Base-by-base conservation (phyloP, 1,139 yeast species). In the Debaryomyces nepalensis region DNA sequence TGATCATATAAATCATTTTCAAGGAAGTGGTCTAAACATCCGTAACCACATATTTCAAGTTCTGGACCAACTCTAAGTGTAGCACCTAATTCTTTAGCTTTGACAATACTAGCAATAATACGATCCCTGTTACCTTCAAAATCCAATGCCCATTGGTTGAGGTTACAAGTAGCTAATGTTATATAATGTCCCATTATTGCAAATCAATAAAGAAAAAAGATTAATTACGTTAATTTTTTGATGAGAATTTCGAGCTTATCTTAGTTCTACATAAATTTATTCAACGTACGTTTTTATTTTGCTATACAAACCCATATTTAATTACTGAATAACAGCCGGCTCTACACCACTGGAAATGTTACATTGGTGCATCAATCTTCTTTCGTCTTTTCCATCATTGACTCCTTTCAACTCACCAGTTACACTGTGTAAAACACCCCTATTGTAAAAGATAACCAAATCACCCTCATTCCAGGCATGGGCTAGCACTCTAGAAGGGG, bases 91-190 rank as follows among this genome's bases (percentile, higher is more conserved):
- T 66, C 63, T 58, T 91, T 91, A 42, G 99, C 97, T 41, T 79
- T 73, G 26, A 63, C 63, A 56, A 95, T 91, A 47, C 96, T 85
- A 57, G 85, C 84, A 26, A 93, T 58, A 52, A 95, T 93, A 43
- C 99, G 73, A 58, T 90, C 96, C 43, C 96, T 77, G 64, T 95
- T 95, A 4, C 99, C 99, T 63, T 93, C 98, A 65, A 89, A 95
- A 65, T 95, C 99, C 47, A 95, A 74, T 0, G 99, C 97, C 99
- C 99, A 95, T 77, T 95, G 99, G 66, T 95, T 95, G 52, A 95
- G 76, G 58, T 86, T 79, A 57, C 86, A 81, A 2, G 85, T 79
- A 9, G 86, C 79, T 34, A 81, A 59, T 1, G 85, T 81, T 30
- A 81, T 70, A 55, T 74, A 79, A 37, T 76, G 80, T 4, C 82